Evolutionary conservation across 108 stramenopile genomes (phyloP).

Genomic region (Stephanodiscus minutulus): DNA sequence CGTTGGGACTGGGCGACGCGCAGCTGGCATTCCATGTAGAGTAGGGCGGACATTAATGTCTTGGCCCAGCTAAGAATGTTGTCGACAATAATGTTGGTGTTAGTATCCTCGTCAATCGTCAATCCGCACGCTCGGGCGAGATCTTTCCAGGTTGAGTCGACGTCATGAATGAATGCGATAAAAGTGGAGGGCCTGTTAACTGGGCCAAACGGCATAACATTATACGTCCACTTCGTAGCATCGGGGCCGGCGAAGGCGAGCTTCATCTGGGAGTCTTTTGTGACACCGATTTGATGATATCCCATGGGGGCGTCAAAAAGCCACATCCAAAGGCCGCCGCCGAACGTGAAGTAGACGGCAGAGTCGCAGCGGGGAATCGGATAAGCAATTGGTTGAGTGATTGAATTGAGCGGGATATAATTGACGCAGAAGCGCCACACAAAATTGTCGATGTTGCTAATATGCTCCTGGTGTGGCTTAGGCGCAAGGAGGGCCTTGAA

Average conservation of each 20-base stretch:
- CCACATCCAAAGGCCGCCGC: neutral
- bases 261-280: neutral
- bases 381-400: neutral
- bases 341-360: neutral
- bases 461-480: neutral
- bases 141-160: neutral
- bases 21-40: neutral
- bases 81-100: neutral
- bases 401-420: neutral
- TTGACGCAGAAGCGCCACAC: conserved; percentile 1
- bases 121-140: neutral
- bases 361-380: neutral
- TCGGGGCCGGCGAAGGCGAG: neutral
- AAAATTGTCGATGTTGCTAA: neutral
- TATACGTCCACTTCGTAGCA: too few relatives aligned
- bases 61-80: neutral
- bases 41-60: neutral
- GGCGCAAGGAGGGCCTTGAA: conserved; percentile 13
- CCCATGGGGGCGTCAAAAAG: neutral
- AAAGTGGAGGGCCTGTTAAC: neutral
- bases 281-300: neutral
- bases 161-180: neutral
- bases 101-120: conserved; percentile 1
- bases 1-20: neutral
- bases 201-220: neutral